Evolutionary conservation across 306 rosid species (phyloP).

Genomic region (Vigna unguiculata): DNA sequence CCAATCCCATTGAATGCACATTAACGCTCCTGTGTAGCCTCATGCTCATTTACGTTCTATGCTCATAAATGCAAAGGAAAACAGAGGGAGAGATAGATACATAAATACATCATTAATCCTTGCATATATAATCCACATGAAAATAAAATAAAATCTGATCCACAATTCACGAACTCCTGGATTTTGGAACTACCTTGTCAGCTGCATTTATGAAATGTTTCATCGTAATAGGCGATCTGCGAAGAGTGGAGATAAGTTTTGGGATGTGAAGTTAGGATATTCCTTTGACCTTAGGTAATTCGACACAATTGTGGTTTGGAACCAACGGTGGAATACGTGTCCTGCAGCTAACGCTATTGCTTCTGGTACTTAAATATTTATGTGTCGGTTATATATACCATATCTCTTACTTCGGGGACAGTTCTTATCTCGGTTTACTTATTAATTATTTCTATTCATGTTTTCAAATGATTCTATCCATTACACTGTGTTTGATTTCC

Average conservation of each 20-base stretch:
- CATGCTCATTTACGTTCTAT: constrained; percentile 39
- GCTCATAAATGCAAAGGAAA: constrained; percentile 34
- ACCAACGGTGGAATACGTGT: not conserved
- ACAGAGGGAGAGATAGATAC: constrained; percentile 5
- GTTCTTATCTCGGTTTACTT: constrained; percentile 3
- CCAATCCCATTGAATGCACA: constrained; percentile 32
- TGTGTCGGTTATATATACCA: constrained; percentile 20
- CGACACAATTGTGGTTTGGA: constrained; percentile 1
- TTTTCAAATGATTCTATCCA: constrained; percentile 10
- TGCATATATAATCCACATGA: not conserved
- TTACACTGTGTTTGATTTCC: not conserved
- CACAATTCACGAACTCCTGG: constrained; percentile 31
- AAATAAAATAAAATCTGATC: not conserved
- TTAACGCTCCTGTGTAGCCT: constrained; percentile 23
- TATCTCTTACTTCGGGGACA: not conserved
- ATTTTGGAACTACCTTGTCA: constrained; percentile 43
- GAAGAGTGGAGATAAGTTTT: constrained; percentile 11
- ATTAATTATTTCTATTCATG: not conserved
- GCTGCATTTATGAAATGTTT: constrained; percentile 47
- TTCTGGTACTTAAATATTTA: constrained; percentile 30
- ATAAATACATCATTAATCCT: constrained; percentile 14
- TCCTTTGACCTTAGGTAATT: not conserved
- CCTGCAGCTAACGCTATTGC: not conserved
- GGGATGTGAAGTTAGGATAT: not conserved
- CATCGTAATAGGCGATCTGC: constrained; percentile 25